Evolutionary conservation across 257 asterid genomes (phyloP).

Genomic region (Fraxinus pennsylvanica): DNA sequence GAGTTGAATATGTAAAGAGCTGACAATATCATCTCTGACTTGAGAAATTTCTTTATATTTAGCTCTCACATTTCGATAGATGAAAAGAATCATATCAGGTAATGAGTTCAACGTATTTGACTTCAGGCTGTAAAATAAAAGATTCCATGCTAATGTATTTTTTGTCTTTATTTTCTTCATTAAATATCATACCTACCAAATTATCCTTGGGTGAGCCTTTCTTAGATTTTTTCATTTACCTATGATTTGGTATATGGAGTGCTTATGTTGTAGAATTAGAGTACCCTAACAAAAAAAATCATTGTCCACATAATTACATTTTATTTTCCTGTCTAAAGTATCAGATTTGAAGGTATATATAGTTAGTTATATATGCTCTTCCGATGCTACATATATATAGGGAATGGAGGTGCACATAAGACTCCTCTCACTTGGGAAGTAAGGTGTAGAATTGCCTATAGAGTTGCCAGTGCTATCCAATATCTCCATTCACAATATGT

Average conservation of each 20-base stretch:
- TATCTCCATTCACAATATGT: constrained; percentile 29
- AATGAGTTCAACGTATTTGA: too few species aligned
- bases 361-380: neutral
- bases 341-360: neutral
- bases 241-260: too few species aligned
- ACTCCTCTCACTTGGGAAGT: constrained; percentile 32
- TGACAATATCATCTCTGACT: neutral
- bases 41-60: neutral
- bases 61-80: neutral
- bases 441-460: constrained; percentile 33
- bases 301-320: neutral
- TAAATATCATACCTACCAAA: neutral
- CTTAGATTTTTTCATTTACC: too few species aligned
- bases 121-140: too few species aligned
- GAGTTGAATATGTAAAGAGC: neutral
- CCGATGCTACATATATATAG: constrained; percentile 5
- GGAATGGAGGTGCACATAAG: constrained; percentile 23
- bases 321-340: neutral
- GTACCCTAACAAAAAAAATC: too few species aligned
- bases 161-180: too few species aligned
- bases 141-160: neutral
- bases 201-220: too few species aligned
- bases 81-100: too few species aligned
- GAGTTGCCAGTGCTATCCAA: constrained; percentile 26
- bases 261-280: too few species aligned